These are phyloP conservation scores for Candida sanyaensis DNA, from an alignment of 1,139 yeast species.

Conservation along the genomic window DNA sequence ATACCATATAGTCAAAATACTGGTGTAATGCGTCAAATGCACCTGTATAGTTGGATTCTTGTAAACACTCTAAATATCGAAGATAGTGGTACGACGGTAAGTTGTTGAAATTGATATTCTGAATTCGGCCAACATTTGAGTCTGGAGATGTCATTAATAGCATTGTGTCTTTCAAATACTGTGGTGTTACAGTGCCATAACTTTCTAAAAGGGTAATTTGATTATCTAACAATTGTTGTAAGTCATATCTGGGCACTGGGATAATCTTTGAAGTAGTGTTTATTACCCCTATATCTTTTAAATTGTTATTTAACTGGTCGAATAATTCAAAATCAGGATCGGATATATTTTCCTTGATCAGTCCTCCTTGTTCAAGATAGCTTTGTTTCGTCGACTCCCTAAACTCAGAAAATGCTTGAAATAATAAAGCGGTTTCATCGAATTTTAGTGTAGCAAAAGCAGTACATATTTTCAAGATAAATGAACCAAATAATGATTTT, in stretches of 20 bases:
- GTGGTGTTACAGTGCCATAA: conserved; percentile 55
- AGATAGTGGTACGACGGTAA: conserved; percentile 69
- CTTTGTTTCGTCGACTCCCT: conserved; percentile 37
- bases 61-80: conserved; percentile 62
- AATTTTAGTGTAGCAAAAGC: conserved; percentile 58
- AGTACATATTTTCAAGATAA: conserved; percentile 40
- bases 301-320: conserved; percentile 20
- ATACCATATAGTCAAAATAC: conserved; percentile 85
- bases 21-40: conserved; percentile 75
- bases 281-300: conserved; percentile 22
- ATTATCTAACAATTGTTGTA: conserved; percentile 52
- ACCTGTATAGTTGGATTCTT: conserved; percentile 66
- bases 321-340: conserved; percentile 20
- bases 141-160: conserved; percentile 41
- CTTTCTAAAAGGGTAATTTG: conserved; percentile 60
- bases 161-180: conserved; percentile 45
- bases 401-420: conserved; percentile 55
- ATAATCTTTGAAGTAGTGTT: conserved; percentile 19
- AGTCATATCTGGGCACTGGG: conserved; percentile 53
- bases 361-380: conserved; percentile 23
- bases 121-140: conserved; percentile 43
- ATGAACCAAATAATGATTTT: conserved; percentile 39
- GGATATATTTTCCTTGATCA: conserved; percentile 8
- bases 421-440: conserved; percentile 56
- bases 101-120: conserved; percentile 47